phyloP scores from a whole-genome alignment of 108 stramenopile genomes.

The Skeletonema marinoi region DNA sequence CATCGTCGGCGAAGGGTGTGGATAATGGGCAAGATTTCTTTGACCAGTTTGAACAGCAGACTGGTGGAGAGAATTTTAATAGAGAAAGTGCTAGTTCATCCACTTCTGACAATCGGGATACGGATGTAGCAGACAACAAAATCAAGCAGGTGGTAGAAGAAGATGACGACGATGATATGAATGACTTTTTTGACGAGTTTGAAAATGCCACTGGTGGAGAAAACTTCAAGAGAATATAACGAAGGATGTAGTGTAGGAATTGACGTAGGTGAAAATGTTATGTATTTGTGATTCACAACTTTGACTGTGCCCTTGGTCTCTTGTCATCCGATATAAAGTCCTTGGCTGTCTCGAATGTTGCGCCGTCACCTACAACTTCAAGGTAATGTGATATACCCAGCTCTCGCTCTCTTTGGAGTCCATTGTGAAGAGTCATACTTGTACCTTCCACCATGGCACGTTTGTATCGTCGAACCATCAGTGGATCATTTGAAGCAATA shows the following conservation, averaged over 20 bases:
- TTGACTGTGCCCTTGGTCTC: conserved; percentile 37
- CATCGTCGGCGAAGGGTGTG: conserved; percentile 25
- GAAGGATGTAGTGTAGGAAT: no score
- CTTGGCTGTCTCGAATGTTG: conserved; percentile 55
- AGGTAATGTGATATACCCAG: conserved; percentile 60
- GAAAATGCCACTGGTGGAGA: conserved; percentile 82
- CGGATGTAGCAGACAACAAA: conserved; percentile 11
- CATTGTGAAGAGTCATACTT: conserved; percentile 20
- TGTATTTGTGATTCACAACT: conserved; percentile 11
- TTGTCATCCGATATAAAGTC: conserved; percentile 45
- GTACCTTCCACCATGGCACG: conserved; percentile 58
- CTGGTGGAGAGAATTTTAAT: conserved; percentile 73
- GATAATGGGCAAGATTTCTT: conserved; percentile 49
- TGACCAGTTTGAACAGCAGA: conserved; percentile 75
- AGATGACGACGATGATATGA: conserved; percentile 50
- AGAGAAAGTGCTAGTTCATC: conserved; percentile 6
- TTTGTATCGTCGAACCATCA: conserved; percentile 60
- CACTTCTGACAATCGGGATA: no score
- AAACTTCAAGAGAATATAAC: conserved; percentile 50
- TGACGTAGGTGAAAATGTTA: no score
- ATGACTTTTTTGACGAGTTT: conserved; percentile 87
- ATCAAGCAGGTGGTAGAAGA: conserved; percentile 7
- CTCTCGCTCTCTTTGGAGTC: conserved; percentile 51
- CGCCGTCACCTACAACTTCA: conserved; percentile 53
- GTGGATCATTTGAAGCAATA: conserved; percentile 42